Base-by-base conservation (phyloP, 2,329 filamentous ascomycete species). In the Hypoxylon sp. region DNA sequence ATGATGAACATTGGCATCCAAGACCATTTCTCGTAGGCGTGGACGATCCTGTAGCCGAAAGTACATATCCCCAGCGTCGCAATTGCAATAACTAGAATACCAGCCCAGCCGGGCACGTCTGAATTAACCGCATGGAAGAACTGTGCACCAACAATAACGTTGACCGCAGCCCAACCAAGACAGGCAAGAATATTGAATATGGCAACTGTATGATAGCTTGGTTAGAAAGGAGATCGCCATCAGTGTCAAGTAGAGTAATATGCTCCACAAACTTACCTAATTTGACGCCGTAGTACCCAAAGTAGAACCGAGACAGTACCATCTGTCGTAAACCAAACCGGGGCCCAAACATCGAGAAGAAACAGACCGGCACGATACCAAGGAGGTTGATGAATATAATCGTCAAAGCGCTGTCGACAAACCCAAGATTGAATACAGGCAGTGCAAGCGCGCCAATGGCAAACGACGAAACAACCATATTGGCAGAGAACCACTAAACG, bases 121-220 rank as follows among this genome's bases (percentile, higher is more conserved):
- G 79, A 76, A 76, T 93, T 94, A 50, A 95, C 90, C 0, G 92
- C 90, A 63, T 93, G 85, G 73, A 96, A 85, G 5, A 95, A 85
- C 78, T 95, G 91, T 0, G 92, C 91, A 17, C 92, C 93, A 14
- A 95, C 92, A 69, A 96, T 94, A 60, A 88, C 87, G 76, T 96
- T 95, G 71, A 94, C 90, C 0, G 90, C 85, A 3, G 90, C 90
- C 90, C 93, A 95, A 54, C 92, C 92, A 4, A 94, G 78, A 75
- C 89, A 93, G 31, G 90, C 89, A 14, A 93, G 81, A 42, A 91
- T 81, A 79, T 93, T 92, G 77, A 94, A 89, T 73, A 91, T 80
- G 58, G 91, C 91, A 76, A 93, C 87, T 85, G 68, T 54, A 22
- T n/a, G 22, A 33, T 48, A 13, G 58, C 26, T 51, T 54, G 75